Evolutionary conservation across 2,329 filamentous ascomycete genomes (phyloP).

Genomic region (Bretziella fagacearum): DNA sequence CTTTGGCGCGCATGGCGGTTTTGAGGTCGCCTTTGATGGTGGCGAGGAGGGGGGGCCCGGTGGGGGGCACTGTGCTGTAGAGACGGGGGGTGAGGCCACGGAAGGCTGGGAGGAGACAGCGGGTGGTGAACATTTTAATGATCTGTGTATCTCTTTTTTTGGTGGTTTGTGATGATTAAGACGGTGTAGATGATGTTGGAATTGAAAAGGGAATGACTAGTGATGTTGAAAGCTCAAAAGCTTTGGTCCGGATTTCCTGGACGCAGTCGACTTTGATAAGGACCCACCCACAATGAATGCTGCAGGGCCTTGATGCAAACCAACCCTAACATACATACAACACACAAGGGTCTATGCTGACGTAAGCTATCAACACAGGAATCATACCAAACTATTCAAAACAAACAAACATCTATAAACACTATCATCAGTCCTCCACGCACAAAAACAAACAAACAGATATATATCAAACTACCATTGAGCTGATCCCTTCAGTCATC

Average conservation of each 20-base stretch:
- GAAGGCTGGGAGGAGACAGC: slow-evolving; percentile 4
- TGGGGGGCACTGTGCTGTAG: slow-evolving; percentile 19
- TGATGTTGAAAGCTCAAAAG: too few species aligned
- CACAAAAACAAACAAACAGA: background rate
- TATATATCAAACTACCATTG: background rate
- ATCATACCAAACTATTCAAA: too few species aligned
- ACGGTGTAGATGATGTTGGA: background rate
- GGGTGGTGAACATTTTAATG: slow-evolving; percentile 16
- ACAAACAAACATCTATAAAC: too few species aligned
- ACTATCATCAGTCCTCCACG: too few species aligned
- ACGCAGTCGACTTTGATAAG: background rate
- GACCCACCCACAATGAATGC: background rate
- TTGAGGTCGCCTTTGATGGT: slow-evolving; percentile 46
- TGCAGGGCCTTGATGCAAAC: too few species aligned
- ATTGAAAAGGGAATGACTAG: background rate
- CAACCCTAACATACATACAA: too few species aligned
- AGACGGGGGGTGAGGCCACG: background rate
- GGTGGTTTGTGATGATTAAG: slow-evolving; percentile 4
- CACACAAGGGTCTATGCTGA: too few species aligned
- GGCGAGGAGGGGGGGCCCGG: slow-evolving; percentile 29
- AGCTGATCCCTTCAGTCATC: too few species aligned
- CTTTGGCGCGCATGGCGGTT: slow-evolving; percentile 47
- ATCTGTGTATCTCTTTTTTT: background rate
- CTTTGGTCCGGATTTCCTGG: too few species aligned
- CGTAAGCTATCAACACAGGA: too few species aligned